These are phyloP conservation scores for Candida methanosorbosa DNA, from an alignment of 805 yeast species.

Conservation along the genomic window DNA sequence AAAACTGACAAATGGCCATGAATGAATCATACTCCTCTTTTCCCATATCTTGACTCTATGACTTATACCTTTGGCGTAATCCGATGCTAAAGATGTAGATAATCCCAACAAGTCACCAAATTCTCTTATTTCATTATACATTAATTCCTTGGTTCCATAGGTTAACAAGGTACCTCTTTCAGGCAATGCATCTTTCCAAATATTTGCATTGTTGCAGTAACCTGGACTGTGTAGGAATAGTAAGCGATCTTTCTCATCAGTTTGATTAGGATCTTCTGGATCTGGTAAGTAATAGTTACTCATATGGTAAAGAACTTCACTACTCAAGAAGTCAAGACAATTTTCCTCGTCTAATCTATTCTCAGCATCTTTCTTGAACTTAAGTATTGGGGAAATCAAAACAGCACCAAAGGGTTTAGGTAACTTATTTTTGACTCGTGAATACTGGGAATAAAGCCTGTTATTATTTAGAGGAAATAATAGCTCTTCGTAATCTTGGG, in stretches of 20 bases:
- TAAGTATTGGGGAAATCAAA: conserved; percentile 20
- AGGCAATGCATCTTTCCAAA: conserved; percentile 36
- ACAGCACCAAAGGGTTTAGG: conserved; percentile 15
- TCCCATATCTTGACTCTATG: conserved; percentile 22
- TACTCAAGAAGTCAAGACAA: conserved; percentile 11
- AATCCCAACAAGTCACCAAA: conserved; percentile 18
- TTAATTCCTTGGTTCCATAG: conserved; percentile 35
- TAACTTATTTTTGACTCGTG: no score
- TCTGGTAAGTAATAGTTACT: conserved; percentile 4
- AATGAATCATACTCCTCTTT: conserved; percentile 29
- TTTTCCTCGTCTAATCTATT: conserved; percentile 5
- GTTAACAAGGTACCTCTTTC: conserved; percentile 29
- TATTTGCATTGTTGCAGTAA: conserved; percentile 16
- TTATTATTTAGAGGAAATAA: no score
- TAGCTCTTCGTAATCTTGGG: no score
- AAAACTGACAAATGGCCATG: conserved; percentile 39
- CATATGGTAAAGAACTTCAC: conserved; percentile 9
- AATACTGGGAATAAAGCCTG: no score
- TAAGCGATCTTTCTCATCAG: conserved; percentile 5
- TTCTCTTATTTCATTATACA: conserved; percentile 27
- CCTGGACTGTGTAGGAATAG: conserved; percentile 26
- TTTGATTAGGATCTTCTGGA: neutral
- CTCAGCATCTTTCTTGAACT: conserved; percentile 9
- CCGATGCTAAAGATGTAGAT: no score
- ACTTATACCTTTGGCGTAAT: no score